Evolutionary conservation across 495 filamentous ascomycete genomes (phyloP).

Genomic region (Margaritispora aquatica): DNA sequence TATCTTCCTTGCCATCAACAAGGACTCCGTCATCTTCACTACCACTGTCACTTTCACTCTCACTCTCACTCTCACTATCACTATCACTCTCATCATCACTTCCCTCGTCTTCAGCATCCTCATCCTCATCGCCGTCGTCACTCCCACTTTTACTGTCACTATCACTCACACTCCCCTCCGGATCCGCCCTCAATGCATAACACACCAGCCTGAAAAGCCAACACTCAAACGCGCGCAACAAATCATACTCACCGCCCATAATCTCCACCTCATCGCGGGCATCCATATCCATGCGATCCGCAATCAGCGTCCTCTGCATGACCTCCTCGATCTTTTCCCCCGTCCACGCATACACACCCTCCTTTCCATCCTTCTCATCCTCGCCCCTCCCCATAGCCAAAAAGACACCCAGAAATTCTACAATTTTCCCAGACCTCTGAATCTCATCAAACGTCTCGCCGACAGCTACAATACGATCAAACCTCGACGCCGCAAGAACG

Average conservation of each 20-base stretch:
- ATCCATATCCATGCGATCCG: not conserved
- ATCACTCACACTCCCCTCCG: not conserved
- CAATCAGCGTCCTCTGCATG: not conserved
- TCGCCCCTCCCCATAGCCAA: not conserved
- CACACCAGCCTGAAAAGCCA: not conserved
- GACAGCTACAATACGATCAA: not conserved
- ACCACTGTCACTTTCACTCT: not conserved
- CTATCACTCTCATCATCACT: not conserved
- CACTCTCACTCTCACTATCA: not conserved
- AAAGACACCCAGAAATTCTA: not conserved
- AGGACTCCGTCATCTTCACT: not conserved
- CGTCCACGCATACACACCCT: not conserved
- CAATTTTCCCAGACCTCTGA: not conserved
- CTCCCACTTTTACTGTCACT: not conserved
- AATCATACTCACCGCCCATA: not conserved
- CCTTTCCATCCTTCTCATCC: too few species aligned
- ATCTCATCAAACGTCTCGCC: not conserved
- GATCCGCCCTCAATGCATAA: not conserved
- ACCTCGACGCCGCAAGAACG: not conserved
- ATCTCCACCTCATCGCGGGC: not conserved
- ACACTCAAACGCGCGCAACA: not conserved
- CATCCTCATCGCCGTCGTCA: not conserved
- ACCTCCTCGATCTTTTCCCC: not conserved
- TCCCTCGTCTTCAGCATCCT: not conserved
- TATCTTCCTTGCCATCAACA: not conserved